Evolutionary conservation across 495 filamentous ascomycete species (phyloP).

Genomic region (Halenospora varia): DNA sequence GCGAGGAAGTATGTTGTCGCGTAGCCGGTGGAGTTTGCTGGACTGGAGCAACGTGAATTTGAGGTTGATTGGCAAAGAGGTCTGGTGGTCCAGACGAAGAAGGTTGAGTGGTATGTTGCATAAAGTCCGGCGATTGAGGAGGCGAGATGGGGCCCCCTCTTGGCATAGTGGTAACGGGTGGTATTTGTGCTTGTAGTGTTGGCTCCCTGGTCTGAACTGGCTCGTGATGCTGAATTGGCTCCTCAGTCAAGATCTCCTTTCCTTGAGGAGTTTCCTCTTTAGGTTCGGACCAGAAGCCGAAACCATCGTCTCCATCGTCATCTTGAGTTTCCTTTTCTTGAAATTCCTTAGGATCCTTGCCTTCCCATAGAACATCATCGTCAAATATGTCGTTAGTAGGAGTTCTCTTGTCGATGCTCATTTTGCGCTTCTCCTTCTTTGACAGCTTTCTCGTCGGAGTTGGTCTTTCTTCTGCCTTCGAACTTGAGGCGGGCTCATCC

Average conservation of each 20-base stretch:
- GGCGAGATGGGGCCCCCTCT: neutral
- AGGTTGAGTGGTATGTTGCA: neutral
- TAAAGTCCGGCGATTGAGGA: neutral
- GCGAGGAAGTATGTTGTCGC: constrained; percentile 7
- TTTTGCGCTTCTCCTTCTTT: constrained; percentile 27
- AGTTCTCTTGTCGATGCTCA: constrained; percentile 28
- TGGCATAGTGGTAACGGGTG: neutral
- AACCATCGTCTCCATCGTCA: constrained; percentile 19
- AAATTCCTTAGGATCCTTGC: constrained; percentile 36
- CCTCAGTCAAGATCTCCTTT: neutral
- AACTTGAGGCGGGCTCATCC: neutral
- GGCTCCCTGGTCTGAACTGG: neutral
- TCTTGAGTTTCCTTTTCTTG: constrained; percentile 18
- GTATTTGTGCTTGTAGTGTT: neutral
- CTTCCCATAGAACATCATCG: constrained; percentile 49
- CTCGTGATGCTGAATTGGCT: too few species aligned
- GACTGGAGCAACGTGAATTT: neutral
- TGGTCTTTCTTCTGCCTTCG: neutral
- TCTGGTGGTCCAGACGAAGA: neutral
- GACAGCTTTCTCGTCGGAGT: constrained; percentile 18
- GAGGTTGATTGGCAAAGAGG: neutral
- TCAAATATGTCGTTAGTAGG: constrained; percentile 39
- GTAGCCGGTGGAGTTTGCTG: constrained; percentile 3
- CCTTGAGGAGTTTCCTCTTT: constrained; percentile 4
- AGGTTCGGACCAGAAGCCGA: constrained; percentile 22